phyloP scores from a whole-genome alignment of 148 eudicot genomes.

The Vaccinium macrocarpon region DNA sequence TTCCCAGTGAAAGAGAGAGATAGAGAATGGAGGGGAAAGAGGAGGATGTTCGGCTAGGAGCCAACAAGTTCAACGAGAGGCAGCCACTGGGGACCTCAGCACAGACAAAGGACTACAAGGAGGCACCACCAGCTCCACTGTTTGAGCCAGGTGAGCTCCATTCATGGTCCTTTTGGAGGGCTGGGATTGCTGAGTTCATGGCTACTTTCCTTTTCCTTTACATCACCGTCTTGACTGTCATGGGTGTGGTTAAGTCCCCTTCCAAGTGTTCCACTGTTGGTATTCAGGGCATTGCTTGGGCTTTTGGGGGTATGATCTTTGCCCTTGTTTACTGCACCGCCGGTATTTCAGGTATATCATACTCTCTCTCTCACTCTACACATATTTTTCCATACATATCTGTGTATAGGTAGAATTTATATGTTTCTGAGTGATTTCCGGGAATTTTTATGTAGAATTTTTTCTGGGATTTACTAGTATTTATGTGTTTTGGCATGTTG shows the following conservation, averaged over 20 bases:
- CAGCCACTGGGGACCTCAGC: slow-evolving; percentile 46
- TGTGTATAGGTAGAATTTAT: no score
- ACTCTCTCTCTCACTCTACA: not conserved
- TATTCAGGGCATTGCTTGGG: slow-evolving; percentile 55
- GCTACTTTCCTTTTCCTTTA: slow-evolving; percentile 49
- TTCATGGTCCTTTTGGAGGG: slow-evolving; percentile 52
- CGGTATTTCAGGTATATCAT: slow-evolving; percentile 31
- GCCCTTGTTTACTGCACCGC: slow-evolving; percentile 55
- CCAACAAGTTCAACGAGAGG: slow-evolving; percentile 43
- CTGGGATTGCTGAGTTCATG: slow-evolving; percentile 50
- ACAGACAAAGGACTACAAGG: slow-evolving; percentile 46
- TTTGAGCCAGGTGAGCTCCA: slow-evolving; percentile 47
- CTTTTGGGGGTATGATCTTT: slow-evolving; percentile 58
- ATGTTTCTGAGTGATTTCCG: not conserved
- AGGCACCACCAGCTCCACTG: slow-evolving; percentile 46
- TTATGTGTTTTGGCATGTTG: not conserved
- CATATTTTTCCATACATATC: no score
- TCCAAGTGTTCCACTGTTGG: slow-evolving; percentile 39
- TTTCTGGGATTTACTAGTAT: not conserved
- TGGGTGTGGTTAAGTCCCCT: slow-evolving; percentile 36
- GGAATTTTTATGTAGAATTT: not conserved
- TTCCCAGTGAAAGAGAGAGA: not conserved
- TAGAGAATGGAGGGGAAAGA: slow-evolving; percentile 38
- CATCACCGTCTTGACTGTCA: slow-evolving; percentile 43
- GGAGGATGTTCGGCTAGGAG: slow-evolving; percentile 44